Percentiles rank a stretch among this genome's conserved stretches.
phyloP scores from a whole-genome alignment of 139 green algal genomes.

The Haematococcus lacustris region DNA sequence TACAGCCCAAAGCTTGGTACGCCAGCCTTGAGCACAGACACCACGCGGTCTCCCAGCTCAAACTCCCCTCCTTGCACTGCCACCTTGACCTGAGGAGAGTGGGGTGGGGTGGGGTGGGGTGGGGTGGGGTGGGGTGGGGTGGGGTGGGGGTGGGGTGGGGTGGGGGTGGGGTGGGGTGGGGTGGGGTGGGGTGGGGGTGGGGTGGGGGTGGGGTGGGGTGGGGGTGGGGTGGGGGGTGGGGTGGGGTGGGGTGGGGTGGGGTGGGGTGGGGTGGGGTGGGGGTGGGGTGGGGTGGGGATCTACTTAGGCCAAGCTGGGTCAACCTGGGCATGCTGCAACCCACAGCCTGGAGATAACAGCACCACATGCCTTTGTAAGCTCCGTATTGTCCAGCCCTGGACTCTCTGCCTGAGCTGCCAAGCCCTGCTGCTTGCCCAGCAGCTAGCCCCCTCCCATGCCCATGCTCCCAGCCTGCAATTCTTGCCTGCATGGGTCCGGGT shows the following conservation, averaged over 20 bases:
- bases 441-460: background rate
- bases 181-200: too few relatives aligned
- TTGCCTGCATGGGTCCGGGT: conserved; percentile 20
- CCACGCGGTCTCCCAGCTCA: conserved; percentile 77
- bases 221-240: too few relatives aligned
- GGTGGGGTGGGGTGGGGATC: too few relatives aligned
- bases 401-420: too few relatives aligned
- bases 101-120: background rate
- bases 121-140: too few relatives aligned
- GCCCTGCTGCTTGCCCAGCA: background rate
- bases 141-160: too few relatives aligned
- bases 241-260: too few relatives aligned
- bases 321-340: background rate
- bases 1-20: conserved; percentile 62
- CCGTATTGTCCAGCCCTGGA: too few relatives aligned
- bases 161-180: too few relatives aligned
- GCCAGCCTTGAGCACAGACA: conserved; percentile 40
- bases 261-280: too few relatives aligned
- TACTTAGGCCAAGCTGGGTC: background rate
- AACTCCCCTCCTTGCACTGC: conserved; percentile 62
- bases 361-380: too few relatives aligned
- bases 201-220: too few relatives aligned
- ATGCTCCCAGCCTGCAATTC: background rate
- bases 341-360: background rate
- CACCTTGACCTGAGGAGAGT: conserved; percentile 17